Evolutionary conservation across 2,329 filamentous ascomycete species (phyloP), one percentile per base, ranked within the genome.

Genomic region (Exophiala mesophila): DNA sequence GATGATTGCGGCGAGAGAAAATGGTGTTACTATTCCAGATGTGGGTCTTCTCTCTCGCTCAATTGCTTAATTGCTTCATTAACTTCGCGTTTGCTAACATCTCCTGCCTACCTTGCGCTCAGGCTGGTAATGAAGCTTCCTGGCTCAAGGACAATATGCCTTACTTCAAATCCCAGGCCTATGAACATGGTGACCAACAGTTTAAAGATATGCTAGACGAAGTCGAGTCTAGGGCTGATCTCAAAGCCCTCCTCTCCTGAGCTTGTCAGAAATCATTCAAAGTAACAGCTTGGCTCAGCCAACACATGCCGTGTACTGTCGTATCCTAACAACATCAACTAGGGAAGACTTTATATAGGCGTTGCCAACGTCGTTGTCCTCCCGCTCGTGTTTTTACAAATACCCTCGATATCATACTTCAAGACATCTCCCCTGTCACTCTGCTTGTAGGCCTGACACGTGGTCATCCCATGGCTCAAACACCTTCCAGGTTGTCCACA

Each of bases 91-190:
- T 8, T 28, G 24, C 24, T 8, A 28, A 8, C 8, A 30, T 31
- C 13, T 16, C 26, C 38, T 4, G 19, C n/a, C 31, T 28, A 28
- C 16, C 3, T 18, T 33, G 17, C 23, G 26, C 34, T n/a, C 4
- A 55, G 51, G 45, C 51, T 21, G 53, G 51, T 20, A 40, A 42
- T 7, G 53, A 55, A 39, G 46, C 24, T 2, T 40, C 12, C 16
- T 55, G 50, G 50, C 32, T 55, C 23, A 47, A 50, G 24, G 41
- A 48, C 15, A 41, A 49, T 18, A 50, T 51, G 40, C 34, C 50
- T 3, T 49, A 50, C 24, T 54, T 55, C 43, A 45, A 45, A 30
- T 17, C 41, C n/a, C 46, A 43, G 32, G 44, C 44, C 5, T 36
- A 44, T 23, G 48, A 41, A 9, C 41, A 50, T 16, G 38, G 26